Conservation (phyloP, 2,329 filamentous ascomycete species). For the Aspergillus sergii region DNA sequence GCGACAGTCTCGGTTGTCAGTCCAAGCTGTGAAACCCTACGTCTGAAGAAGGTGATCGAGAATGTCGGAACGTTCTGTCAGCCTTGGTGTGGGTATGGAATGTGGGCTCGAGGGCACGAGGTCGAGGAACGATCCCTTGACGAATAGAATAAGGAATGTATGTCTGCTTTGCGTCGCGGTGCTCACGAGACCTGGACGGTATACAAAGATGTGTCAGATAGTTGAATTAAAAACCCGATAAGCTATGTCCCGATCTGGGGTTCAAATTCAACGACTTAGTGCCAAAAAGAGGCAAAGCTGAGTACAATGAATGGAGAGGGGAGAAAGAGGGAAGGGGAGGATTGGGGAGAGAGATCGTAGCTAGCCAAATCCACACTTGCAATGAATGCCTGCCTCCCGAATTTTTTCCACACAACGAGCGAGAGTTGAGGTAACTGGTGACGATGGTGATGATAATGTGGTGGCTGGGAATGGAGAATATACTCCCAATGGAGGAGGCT, state of each 20-base stretch:
- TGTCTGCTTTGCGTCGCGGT: slow-evolving; percentile 6
- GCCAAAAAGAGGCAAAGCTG: slow-evolving; percentile 22
- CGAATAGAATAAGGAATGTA: slow-evolving; percentile 21
- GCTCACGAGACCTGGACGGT: slow-evolving; percentile 23
- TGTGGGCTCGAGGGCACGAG: slow-evolving; percentile 24
- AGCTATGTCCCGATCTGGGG: slow-evolving; percentile 4
- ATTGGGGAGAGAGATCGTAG: slow-evolving; percentile 38
- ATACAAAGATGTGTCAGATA: slow-evolving; percentile 28
- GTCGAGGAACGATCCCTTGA: slow-evolving; percentile 9
- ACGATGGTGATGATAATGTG: slow-evolving; percentile 21
- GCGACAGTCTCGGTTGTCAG: background rate
- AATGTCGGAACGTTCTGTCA: background rate
- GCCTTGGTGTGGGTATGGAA: slow-evolving; percentile 27
- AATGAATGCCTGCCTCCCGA: slow-evolving; percentile 11
- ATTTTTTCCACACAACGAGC: slow-evolving; percentile 2
- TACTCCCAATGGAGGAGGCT: slow-evolving; percentile 38
- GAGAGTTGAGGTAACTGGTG: slow-evolving; percentile 2
- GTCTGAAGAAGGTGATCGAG: background rate
- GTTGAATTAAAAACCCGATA: slow-evolving; percentile 2
- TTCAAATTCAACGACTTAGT: slow-evolving; percentile 10
- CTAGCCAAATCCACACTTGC: slow-evolving; percentile 30
- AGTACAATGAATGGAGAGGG: slow-evolving; percentile 26
- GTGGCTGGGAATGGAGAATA: slow-evolving; percentile 39
- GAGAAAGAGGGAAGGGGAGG: slow-evolving; percentile 18
- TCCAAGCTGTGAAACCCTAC: background rate